Evolutionary conservation across 345 rosid species (phyloP).

Genomic region (Raphanus sativus): DNA sequence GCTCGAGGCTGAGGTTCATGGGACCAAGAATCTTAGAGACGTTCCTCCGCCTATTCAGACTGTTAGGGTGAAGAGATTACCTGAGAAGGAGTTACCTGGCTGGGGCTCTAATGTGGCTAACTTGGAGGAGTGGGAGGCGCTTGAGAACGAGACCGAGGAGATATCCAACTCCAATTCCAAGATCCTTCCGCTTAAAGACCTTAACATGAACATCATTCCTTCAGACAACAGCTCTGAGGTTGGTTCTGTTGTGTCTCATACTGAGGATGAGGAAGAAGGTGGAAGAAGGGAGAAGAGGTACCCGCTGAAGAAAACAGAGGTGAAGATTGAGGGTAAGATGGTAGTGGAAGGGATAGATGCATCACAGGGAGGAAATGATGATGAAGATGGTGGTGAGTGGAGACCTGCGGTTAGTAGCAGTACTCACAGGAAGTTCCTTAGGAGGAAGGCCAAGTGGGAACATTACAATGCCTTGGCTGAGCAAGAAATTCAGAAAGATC

Average conservation of each 20-base stretch:
- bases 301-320: conserved; percentile 59
- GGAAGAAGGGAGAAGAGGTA: conserved; percentile 46
- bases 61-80: conserved; percentile 72
- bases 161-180: conserved; percentile 48
- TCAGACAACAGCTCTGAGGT: conserved; percentile 45
- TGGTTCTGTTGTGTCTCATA: conserved; percentile 43
- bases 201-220: conserved; percentile 54
- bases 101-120: conserved; percentile 96
- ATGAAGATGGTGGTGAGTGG: conserved; percentile 72
- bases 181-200: conserved; percentile 80
- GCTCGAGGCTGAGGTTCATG: conserved; percentile 81
- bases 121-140: conserved; percentile 89
- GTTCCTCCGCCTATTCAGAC: conserved; percentile 79
- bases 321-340: conserved; percentile 79
- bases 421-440: conserved; percentile 76
- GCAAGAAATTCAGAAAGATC: conserved; percentile 58
- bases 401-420: conserved; percentile 90
- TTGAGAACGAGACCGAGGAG: conserved; percentile 58
- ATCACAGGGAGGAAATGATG: conserved; percentile 62
- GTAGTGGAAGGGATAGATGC: conserved; percentile 89
- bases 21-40: conserved; percentile 66
- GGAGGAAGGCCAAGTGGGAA: conserved; percentile 76
- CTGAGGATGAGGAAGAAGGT: conserved; percentile 46
- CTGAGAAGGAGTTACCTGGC: conserved; percentile 86
- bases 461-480: conserved; percentile 49